A percentile compares a stretch with the other conserved stretches of the same genome.
These are phyloP conservation scores for Lactifluus hygrophoroides DNA, from an alignment of 768 basidiomycete species.

Conservation along the genomic window DNA sequence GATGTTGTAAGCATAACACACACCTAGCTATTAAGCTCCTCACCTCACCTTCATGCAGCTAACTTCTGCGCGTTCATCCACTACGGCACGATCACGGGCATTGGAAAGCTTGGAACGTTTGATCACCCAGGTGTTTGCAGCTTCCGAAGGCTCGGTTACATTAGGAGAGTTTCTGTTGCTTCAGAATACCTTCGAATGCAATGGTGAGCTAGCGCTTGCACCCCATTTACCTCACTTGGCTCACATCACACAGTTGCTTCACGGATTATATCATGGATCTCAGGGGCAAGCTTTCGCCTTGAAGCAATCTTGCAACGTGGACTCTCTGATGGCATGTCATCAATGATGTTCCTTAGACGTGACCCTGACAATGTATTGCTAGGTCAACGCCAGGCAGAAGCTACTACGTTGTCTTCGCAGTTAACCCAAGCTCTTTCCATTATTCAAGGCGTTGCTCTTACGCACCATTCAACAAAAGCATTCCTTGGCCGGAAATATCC, in stretches of 20 bases:
- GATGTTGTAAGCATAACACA: slow-evolving; percentile 48
- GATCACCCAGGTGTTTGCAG: slow-evolving; percentile 39
- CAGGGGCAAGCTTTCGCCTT: slow-evolving; percentile 39
- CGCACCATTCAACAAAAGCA: slow-evolving; percentile 57
- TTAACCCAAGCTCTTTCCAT: slow-evolving; percentile 54
- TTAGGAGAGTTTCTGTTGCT: slow-evolving; percentile 42
- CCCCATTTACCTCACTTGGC: neutral
- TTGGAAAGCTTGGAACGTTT: slow-evolving; percentile 38
- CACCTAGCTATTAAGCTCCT: neutral
- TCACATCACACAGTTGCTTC: slow-evolving; percentile 46
- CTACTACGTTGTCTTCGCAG: slow-evolving; percentile 40
- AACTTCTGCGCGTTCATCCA: slow-evolving; percentile 49
- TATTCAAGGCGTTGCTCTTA: slow-evolving; percentile 67
- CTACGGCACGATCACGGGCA: slow-evolving; percentile 43
- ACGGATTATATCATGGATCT: slow-evolving; percentile 56
- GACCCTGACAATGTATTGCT: neutral
- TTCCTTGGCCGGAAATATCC: slow-evolving; percentile 61
- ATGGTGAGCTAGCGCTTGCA: slow-evolving; percentile 41
- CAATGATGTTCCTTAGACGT: slow-evolving; percentile 1
- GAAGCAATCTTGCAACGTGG: slow-evolving; percentile 42
- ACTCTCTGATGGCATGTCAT: slow-evolving; percentile 34
- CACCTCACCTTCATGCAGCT: slow-evolving; percentile 35
- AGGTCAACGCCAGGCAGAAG: slow-evolving; percentile 37
- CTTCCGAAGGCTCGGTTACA: slow-evolving; percentile 37
- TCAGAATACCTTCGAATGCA: slow-evolving; percentile 78